phyloP scores from a whole-genome alignment of 2,329 filamentous ascomycete genomes.

The Immersiporthe knoxdaviesiana region DNA sequence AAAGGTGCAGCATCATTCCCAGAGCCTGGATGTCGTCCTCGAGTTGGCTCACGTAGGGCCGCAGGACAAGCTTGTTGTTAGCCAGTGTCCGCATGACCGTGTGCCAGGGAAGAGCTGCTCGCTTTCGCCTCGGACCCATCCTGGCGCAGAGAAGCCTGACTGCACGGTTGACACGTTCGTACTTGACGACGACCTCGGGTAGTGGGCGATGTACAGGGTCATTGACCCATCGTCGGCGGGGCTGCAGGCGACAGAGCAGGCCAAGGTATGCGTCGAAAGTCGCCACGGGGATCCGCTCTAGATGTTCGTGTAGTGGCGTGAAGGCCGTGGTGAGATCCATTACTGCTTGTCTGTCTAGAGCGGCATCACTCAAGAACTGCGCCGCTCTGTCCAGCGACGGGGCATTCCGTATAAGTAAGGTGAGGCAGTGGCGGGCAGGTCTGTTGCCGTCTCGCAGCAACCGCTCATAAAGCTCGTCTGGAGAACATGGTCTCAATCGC shows the following conservation, averaged over 20 bases:
- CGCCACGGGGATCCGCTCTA: slow-evolving; percentile 38
- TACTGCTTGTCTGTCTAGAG: slow-evolving; percentile 32
- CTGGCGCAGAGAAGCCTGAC: slow-evolving; percentile 40
- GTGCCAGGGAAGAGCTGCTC: slow-evolving; percentile 44
- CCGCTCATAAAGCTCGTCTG: slow-evolving; percentile 59
- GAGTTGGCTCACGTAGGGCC: slow-evolving; percentile 31
- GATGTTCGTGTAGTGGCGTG: slow-evolving; percentile 30
- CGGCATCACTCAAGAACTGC: slow-evolving; percentile 54
- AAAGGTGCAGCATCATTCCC: slow-evolving; percentile 38
- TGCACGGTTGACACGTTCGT: slow-evolving; percentile 39
- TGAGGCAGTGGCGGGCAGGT: slow-evolving; percentile 55
- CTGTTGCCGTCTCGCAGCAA: slow-evolving; percentile 57
- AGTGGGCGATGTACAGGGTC: slow-evolving; percentile 11
- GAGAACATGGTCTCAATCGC: slow-evolving; percentile 61
- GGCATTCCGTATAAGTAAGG: slow-evolving; percentile 59
- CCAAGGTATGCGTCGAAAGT: slow-evolving; percentile 56
- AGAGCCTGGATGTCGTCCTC: slow-evolving; percentile 39
- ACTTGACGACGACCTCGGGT: slow-evolving; percentile 4
- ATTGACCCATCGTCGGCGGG: slow-evolving; percentile 20
- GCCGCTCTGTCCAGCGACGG: slow-evolving; percentile 50
- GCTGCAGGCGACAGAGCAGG: slow-evolving; percentile 44
- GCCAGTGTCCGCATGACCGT: slow-evolving; percentile 46
- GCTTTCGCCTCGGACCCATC: slow-evolving; percentile 30
- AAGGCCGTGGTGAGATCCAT: slow-evolving; percentile 31
- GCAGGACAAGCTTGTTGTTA: slow-evolving; percentile 38